phyloP scores from a whole-genome alignment of 352 stramenopile genomes.

The Aphanomyces astaci region DNA sequence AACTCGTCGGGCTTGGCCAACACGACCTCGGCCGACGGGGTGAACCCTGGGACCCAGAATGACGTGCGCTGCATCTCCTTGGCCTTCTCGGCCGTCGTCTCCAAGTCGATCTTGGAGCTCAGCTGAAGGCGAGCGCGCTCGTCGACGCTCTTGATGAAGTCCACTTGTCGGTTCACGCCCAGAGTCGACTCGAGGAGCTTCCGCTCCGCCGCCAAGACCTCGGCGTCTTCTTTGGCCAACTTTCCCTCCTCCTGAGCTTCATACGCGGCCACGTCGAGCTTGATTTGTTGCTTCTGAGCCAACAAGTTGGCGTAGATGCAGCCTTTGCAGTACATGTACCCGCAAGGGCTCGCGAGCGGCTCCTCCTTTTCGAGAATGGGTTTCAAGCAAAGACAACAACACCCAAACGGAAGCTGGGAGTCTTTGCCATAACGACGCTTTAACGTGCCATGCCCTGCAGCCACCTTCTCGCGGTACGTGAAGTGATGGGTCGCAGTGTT shows the following conservation, averaged over 20 bases:
- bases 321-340: conserved; percentile 81
- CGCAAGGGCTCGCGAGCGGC: conserved; percentile 57
- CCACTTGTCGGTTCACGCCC: conserved; percentile 27
- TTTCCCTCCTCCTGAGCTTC: conserved; percentile 51
- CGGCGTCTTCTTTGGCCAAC: conserved; percentile 42
- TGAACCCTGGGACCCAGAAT: conserved; percentile 83
- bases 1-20: conserved; percentile 57
- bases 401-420: conserved; percentile 65
- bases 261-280: conserved; percentile 55
- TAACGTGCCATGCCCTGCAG: conserved; percentile 71
- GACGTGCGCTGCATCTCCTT: conserved; percentile 73
- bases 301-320: conserved; percentile 84
- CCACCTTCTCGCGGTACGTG: conserved; percentile 72
- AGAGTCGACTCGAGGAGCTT: conserved; percentile 46
- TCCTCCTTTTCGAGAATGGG: conserved; percentile 41
- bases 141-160: conserved; percentile 27
- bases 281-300: conserved; percentile 72
- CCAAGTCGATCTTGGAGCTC: conserved; percentile 62
- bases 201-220: conserved; percentile 41
- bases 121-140: conserved; percentile 38
- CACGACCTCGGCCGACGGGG: conserved; percentile 41
- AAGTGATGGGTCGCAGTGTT: conserved; percentile 79
- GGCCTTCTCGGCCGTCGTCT: conserved; percentile 60
- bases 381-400: conserved; percentile 69
- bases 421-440: conserved; percentile 79